Conservation (phyloP, 129 eudicot species). For the Artemisia annua region DNA sequence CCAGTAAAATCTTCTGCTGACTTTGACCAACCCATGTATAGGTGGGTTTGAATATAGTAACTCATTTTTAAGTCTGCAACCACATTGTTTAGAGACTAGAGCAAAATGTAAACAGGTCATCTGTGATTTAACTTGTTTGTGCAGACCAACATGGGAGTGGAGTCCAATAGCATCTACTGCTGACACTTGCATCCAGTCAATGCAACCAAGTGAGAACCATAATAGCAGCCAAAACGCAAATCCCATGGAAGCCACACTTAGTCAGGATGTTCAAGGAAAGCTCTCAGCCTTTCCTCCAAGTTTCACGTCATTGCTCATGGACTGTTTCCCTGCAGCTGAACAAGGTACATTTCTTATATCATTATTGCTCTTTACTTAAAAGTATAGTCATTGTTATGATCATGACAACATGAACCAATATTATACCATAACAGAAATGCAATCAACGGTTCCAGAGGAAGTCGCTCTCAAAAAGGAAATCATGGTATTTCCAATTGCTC, state of each 20-base stretch:
- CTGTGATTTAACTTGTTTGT: slow-evolving; percentile 27
- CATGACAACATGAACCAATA: slow-evolving; percentile 16
- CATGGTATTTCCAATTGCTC: slow-evolving; percentile 44
- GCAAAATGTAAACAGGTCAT: slow-evolving; percentile 16
- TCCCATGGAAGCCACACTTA: slow-evolving; percentile 21
- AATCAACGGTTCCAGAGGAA: slow-evolving; percentile 33
- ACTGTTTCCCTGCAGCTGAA: slow-evolving; percentile 48
- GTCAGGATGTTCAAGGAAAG: slow-evolving; percentile 38
- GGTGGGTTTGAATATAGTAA: slow-evolving; percentile 21
- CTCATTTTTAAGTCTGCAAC: slow-evolving; percentile 13
- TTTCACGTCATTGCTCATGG: slow-evolving; percentile 65
- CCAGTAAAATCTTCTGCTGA: slow-evolving; percentile 30
- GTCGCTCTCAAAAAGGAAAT: slow-evolving; percentile 54
- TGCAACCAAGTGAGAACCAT: slow-evolving; percentile 19
- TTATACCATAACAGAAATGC: slow-evolving; percentile 28
- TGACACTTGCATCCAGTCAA: slow-evolving; percentile 30
- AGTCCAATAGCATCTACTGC: slow-evolving; percentile 39
- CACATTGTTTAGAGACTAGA: slow-evolving; percentile 7
- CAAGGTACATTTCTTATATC: slow-evolving; percentile 36
- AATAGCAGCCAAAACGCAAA: slow-evolving; percentile 34
- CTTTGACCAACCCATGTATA: slow-evolving; percentile 23
- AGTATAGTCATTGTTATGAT: background rate
- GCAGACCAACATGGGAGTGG: slow-evolving; percentile 52
- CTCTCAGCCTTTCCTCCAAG: slow-evolving; percentile 71
- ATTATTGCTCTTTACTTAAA: background rate